Percentiles rank a stretch among this genome's conserved stretches.
Conservation (phyloP, 768 basidiomycete species). For the Rhizopogon salebrosus region DNA sequence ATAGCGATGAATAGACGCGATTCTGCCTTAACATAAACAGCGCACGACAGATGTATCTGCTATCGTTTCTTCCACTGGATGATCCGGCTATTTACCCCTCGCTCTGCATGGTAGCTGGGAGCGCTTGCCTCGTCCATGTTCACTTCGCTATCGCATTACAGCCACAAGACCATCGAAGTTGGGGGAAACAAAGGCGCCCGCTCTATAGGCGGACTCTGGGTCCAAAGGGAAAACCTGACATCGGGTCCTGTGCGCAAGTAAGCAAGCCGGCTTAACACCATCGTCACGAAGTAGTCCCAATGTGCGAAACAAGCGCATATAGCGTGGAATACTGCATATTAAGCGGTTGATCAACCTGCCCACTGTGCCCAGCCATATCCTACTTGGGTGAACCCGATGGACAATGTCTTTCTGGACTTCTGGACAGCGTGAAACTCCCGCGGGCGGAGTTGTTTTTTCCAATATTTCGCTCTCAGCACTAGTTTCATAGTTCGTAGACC, state of each 20-base stretch:
- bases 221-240: slow-evolving; percentile 45
- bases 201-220: slow-evolving; percentile 57
- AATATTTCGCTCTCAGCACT: slow-evolving; percentile 56
- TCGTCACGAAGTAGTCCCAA: slow-evolving; percentile 61
- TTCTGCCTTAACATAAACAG: too few relatives aligned
- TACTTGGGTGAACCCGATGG: slow-evolving; percentile 68
- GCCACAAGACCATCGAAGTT: too few relatives aligned
- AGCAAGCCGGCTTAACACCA: slow-evolving; percentile 49
- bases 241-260: slow-evolving; percentile 66
- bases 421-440: slow-evolving; percentile 60
- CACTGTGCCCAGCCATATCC: slow-evolving; percentile 58
- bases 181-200: too few relatives aligned
- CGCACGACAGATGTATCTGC: too few relatives aligned
- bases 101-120: too few relatives aligned
- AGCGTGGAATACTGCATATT: not conserved
- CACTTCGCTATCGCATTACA: too few relatives aligned
- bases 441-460: slow-evolving; percentile 46
- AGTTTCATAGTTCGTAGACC: slow-evolving; percentile 51
- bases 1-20: slow-evolving; percentile 66
- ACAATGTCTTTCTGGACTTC: slow-evolving; percentile 67
- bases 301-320: too few relatives aligned
- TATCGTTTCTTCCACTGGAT: too few relatives aligned
- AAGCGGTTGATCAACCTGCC: not conserved
- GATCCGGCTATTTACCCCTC: too few relatives aligned
- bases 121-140: too few relatives aligned